Evolutionary conservation across 805 yeast species (phyloP), one percentile per base, ranked within the genome.

Genomic region (Candida hispaniensis): DNA sequence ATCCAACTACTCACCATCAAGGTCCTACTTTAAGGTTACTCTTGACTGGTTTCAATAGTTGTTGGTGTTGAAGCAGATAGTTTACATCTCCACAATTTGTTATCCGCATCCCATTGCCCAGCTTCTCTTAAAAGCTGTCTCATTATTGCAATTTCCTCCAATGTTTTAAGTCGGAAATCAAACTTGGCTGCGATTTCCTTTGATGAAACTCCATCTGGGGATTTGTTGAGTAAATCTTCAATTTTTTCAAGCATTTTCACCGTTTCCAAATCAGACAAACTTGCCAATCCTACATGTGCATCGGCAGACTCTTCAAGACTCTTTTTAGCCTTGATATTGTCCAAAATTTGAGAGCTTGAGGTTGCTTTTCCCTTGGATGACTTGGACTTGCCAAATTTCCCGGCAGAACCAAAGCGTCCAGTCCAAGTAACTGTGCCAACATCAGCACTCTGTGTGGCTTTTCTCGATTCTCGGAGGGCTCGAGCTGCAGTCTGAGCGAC

Each of bases 381-480:
- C n/a, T n/a, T n/a, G n/a, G n/a, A n/a, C n/a, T n/a, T n/a, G n/a
- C n/a, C n/a, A n/a, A n/a, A n/a, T n/a, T n/a, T n/a, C 10, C 94
- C 95, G 0, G 94, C 94, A 12, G 60, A 55, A 0, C 98, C 98
- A 62, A 77, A 82, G 45, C 71, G 71, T 0, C 98, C 98, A 0
- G 98, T 88, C 93, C 96, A 91, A 0, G 98, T 88, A 0, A 96
- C 97, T 0, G 79, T 75, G 4, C 94, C 94, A 18, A 86, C 63
- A 15, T 53, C 54, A 2, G 67, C 56, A 24, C 47, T 48, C 18
- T 65, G 52, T 0, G 85, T 64, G 14, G 59, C 51, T 29, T 58
- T 63, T 24, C 85, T 57, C 0, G 94, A 81, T 41, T 69, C 68
- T 60, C 42, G 56, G 54, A 26, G 75, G 71, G 50, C 69, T 30